Conservation (phyloP, 345 rosid genomes). For the Aurinia saxatilis region DNA sequence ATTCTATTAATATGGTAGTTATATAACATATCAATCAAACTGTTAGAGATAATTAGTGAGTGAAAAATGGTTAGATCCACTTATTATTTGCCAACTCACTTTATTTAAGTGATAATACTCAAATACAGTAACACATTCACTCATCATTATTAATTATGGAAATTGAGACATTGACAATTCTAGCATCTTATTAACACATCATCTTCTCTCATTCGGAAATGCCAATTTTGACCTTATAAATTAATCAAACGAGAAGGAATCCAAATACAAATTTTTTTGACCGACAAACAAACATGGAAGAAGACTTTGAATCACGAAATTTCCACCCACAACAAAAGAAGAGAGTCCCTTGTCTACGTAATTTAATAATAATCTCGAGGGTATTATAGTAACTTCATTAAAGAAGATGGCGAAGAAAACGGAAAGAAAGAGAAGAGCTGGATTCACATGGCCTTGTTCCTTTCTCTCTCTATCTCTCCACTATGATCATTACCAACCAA, state of each 20-base stretch:
- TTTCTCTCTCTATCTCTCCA: slow-evolving; percentile 25
- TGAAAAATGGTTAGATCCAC: too few relatives aligned
- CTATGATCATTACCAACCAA: slow-evolving; percentile 36
- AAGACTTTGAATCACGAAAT: slow-evolving; percentile 5
- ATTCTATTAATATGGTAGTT: too few relatives aligned
- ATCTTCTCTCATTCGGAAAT: slow-evolving; percentile 2
- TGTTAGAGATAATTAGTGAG: too few relatives aligned
- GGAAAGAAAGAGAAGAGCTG: slow-evolving; percentile 39
- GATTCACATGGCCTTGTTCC: slow-evolving; percentile 49
- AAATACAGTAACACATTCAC: background rate
- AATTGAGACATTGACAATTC: slow-evolving; percentile 3
- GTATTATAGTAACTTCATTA: background rate
- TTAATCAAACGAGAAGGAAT: background rate
- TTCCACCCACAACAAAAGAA: slow-evolving; percentile 1
- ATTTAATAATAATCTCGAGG: slow-evolving; percentile 5
- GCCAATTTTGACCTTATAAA: background rate
- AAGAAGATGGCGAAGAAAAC: slow-evolving; percentile 28
- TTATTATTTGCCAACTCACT: too few relatives aligned
- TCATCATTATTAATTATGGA: background rate
- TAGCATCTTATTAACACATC: slow-evolving; percentile 5
- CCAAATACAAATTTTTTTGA: slow-evolving; percentile 19
- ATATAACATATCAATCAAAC: too few relatives aligned
- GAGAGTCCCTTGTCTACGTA: slow-evolving; percentile 5
- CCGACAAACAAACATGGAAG: slow-evolving; percentile 19
- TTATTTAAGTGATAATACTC: background rate